Evolutionary conservation across 306 rosid genomes (phyloP), one percentile per base, ranked within the genome.

Genomic region (Gynostemma pentaphyllum): DNA sequence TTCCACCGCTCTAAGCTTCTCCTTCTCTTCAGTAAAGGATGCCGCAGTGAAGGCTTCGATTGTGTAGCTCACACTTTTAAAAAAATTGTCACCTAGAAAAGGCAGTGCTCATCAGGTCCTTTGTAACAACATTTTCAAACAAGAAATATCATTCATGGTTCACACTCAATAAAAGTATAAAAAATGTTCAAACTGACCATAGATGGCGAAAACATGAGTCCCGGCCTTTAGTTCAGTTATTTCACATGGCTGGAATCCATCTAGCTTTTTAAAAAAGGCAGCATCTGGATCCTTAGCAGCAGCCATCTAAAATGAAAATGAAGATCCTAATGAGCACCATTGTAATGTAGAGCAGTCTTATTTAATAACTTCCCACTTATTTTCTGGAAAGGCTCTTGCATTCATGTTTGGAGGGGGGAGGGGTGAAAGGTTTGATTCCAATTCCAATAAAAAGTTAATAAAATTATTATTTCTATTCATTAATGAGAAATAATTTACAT

Each of bases 231-330:
- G 64, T 74, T 86, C 99, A 7, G 82, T 84, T 50, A 94, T 77
- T 74, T 94, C 99, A 68, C 95, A 88, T 51, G 95, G 97, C 74
- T 89, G 97, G 72, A 94, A 89, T 66, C 94, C 99, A 72, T 94
- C 97, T 36, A 94, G 69, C 69, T 83, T 86, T 80, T 84, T 89
- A 76, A 89, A 94, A 72, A 94, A 89, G 57, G 95, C 95, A 64
- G 86, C 67, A 78, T 94, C 99, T 21, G 94, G 97, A 83, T 94
- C 99, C 86, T 89, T 94, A n/a, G 91, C 77, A 62, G 91, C 83
- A 70, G 95, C 82, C 49, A 84, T 66, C 99, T 94, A 71, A 13
- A 63, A 69, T 75, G 53, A 68, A 71, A 55, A 52, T 30, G 55
- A 69, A 65, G 54, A 76, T 48, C 63, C 78, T 74, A 36, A 54